These are phyloP conservation scores for Citrus trifoliata DNA, from an alignment of 345 rosid species.

Conservation along the genomic window DNA sequence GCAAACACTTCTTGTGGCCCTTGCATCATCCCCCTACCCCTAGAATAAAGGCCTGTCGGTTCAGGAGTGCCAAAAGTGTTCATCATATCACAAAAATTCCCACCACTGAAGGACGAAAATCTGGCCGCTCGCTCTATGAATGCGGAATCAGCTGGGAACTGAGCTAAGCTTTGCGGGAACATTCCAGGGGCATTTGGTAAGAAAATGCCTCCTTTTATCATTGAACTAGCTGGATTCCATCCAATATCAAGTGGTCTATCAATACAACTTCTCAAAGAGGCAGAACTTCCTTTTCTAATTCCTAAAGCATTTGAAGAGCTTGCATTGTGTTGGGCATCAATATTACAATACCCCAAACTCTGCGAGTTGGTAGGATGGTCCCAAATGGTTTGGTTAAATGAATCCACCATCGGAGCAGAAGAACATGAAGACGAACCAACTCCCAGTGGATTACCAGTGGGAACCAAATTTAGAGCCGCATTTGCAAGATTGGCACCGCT, in stretches of 20 bases:
- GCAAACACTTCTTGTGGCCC: constrained; percentile 43
- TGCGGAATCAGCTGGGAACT: constrained; percentile 85
- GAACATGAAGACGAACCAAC: constrained; percentile 59
- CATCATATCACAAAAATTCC: constrained; percentile 67
- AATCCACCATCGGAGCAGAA: constrained; percentile 66
- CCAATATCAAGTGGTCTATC: constrained; percentile 64
- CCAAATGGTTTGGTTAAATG: constrained; percentile 66
- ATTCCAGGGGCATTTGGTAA: constrained; percentile 51
- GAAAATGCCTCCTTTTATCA: constrained; percentile 59
- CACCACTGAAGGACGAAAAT: constrained; percentile 77
- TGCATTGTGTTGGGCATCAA: constrained; percentile 38
- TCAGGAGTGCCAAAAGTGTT: constrained; percentile 60
- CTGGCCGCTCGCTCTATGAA: constrained; percentile 97
- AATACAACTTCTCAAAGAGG: constrained; percentile 40
- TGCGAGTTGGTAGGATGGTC: constrained; percentile 58
- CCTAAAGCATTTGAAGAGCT: constrained; percentile 37
- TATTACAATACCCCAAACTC: constrained; percentile 59
- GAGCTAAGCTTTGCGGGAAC: constrained; percentile 68
- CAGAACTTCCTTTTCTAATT: constrained; percentile 38
- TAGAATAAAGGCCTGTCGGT: constrained; percentile 47
- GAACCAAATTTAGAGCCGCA: constrained; percentile 48
- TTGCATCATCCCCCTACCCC: constrained; percentile 53
- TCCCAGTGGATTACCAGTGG: constrained; percentile 45
- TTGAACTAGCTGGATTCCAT: constrained; percentile 64
- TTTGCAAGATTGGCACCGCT: constrained; percentile 42